Evolutionary conservation across 352 stramenopile genomes (phyloP), one percentile per base, ranked within the genome.

Genomic region (Phytopythium kandeliae): DNA sequence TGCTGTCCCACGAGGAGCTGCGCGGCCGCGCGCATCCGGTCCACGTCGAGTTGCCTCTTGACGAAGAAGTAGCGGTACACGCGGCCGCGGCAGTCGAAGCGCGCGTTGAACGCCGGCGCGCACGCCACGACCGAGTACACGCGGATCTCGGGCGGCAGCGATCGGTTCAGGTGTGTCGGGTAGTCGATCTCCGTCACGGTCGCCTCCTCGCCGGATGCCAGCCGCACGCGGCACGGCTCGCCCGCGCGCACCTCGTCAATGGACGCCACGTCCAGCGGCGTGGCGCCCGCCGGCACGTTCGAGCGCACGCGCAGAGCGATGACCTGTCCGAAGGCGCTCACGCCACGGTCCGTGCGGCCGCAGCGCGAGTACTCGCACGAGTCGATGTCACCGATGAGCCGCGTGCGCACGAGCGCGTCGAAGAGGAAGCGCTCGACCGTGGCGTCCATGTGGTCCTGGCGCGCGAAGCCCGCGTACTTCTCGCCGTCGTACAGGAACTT

Each of bases 51-150:
- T 30, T 85, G 59, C 19, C 81, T 79, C 26, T 60, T 62, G 45
- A 90, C 53, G 66, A 99, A 99, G 57, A 98, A 99, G 65, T 99
- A 99, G 33, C 96, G 84, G 68, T 99, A 99, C 50, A 92, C 96
- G 7, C 97, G 85, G 15, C 74, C 72, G n/a, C 61, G 77, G 53
- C 86, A 94, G 55, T 96, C 92, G 61, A 99, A 99, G 9, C 97
- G 84, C 60, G 97, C 96, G 41, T 80, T 97, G 67, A 99, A 99
- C 13, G 96, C 79, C 0, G 68, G 57, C 6, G 66, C 42, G 28
- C 74, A 69, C 9, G 93, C 75, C 33, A 89, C 73, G 51, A 95
- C 94, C 9, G 77, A 78, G 64, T 90, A 92, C 34, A 90, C 71
- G 40, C 79, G 82, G 54, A 95, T 95, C 58, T 89, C 80, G 15